phyloP scores from a whole-genome alignment of 169 alveolate genomes.

The Plasmodium relictum region DNA sequence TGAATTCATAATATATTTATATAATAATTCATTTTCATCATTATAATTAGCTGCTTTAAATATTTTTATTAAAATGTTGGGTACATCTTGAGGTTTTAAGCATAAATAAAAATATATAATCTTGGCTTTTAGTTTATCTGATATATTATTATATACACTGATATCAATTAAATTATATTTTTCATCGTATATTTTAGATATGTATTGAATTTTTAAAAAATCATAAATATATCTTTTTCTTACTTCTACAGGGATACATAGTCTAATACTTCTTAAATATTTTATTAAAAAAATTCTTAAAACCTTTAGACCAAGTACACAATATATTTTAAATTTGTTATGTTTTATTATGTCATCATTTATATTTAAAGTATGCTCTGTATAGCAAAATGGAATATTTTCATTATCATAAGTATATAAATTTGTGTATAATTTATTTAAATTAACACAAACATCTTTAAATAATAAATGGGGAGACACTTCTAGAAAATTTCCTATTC shows the following conservation, averaged over 20 bases:
- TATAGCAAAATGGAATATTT: slow-evolving; percentile 46
- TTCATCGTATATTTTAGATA: slow-evolving; percentile 74
- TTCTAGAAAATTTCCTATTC: slow-evolving; percentile 64
- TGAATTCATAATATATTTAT: slow-evolving; percentile 71
- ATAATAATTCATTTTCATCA: slow-evolving; percentile 81
- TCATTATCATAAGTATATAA: slow-evolving; percentile 63
- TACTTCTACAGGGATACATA: slow-evolving; percentile 84
- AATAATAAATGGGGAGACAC: slow-evolving; percentile 62
- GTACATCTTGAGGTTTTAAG: slow-evolving; percentile 79
- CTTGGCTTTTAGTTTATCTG: slow-evolving; percentile 77
- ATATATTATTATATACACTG: slow-evolving; percentile 41
- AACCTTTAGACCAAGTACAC: slow-evolving; percentile 63
- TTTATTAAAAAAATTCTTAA: slow-evolving; percentile 36
- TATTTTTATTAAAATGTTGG: slow-evolving; percentile 81
- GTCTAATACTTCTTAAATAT: slow-evolving; percentile 58
- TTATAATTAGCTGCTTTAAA: slow-evolving; percentile 81
- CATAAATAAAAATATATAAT: slow-evolving; percentile 81
- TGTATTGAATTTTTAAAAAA: slow-evolving; percentile 71
- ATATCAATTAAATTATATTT: slow-evolving; percentile 73
- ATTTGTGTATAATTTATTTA: slow-evolving; percentile 54
- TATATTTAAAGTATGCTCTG: slow-evolving; percentile 57
- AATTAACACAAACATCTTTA: slow-evolving; percentile 68
- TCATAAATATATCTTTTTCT: slow-evolving; percentile 79
- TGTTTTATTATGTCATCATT: slow-evolving; percentile 44
- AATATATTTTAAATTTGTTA: slow-evolving; percentile 68